Conservation (phyloP, 805 yeast species). For the Yarrowia sp. region DNA sequence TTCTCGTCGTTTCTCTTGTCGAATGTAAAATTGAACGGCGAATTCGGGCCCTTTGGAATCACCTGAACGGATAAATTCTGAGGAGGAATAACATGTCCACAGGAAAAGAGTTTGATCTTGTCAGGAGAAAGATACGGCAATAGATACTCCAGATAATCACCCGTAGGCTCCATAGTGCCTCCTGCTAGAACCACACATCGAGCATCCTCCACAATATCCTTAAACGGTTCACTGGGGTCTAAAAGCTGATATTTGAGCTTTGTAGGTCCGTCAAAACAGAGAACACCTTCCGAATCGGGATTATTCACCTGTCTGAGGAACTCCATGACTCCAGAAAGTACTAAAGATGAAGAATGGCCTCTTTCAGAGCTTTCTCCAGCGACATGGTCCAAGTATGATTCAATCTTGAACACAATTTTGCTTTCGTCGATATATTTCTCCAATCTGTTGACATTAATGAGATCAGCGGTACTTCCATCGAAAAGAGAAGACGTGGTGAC, state of each 20-base stretch:
- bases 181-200: constrained; percentile 84
- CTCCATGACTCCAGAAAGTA: constrained; percentile 68
- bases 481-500: constrained; percentile 63
- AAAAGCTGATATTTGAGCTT: constrained; percentile 70
- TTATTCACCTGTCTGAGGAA: constrained; percentile 72
- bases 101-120: constrained; percentile 63
- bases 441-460: constrained; percentile 71
- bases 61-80: constrained; percentile 69
- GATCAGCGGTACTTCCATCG: constrained; percentile 66
- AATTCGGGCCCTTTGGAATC: constrained; percentile 48
- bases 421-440: constrained; percentile 68
- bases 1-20: constrained; percentile 59
- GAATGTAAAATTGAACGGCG: constrained; percentile 69
- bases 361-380: constrained; percentile 25
- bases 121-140: constrained; percentile 61
- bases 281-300: constrained; percentile 80
- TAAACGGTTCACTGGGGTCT: constrained; percentile 78
- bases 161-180: constrained; percentile 91
- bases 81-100: constrained; percentile 85
- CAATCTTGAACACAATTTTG: constrained; percentile 84
- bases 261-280: constrained; percentile 63
- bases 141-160: constrained; percentile 69
- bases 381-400: constrained; percentile 59
- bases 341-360: constrained; percentile 54
- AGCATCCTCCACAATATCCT: constrained; percentile 67